Conservation (phyloP, 208 protist species). For the Acanthamoeba comandoni region DNA sequence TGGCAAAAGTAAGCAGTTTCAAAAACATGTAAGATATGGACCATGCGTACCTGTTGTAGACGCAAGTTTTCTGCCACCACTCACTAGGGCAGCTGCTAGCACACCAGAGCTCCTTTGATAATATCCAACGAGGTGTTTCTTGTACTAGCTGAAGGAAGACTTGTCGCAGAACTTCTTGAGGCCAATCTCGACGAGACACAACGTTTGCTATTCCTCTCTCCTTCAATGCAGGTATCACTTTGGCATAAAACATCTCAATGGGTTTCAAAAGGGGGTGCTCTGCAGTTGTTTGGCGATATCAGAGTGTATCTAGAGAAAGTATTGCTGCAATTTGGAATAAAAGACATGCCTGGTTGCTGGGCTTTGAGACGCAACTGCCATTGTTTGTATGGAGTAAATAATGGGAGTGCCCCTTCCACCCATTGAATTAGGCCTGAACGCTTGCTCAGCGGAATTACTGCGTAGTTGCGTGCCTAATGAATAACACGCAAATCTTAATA, state of each 20-base stretch:
- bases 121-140: constrained; percentile 76
- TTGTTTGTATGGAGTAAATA: constrained; percentile 80
- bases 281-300: background rate
- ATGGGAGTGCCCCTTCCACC: constrained; percentile 82
- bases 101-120: constrained; percentile 44
- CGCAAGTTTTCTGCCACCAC: constrained; percentile 63
- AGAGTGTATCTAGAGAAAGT: background rate
- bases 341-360: background rate
- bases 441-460: constrained; percentile 84
- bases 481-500: constrained; percentile 20
- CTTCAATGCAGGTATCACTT: constrained; percentile 76
- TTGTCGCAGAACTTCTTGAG: constrained; percentile 67
- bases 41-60: constrained; percentile 37
- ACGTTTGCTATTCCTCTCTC: constrained; percentile 62
- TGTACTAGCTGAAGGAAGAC: constrained; percentile 68
- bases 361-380: constrained; percentile 74
- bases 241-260: constrained; percentile 78
- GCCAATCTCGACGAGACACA: constrained; percentile 79
- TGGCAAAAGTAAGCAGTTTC: constrained; percentile 43
- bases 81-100: constrained; percentile 26
- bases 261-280: constrained; percentile 62
- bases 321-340: background rate
- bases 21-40: background rate
- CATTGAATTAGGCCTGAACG: constrained; percentile 86
- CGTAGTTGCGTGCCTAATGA: constrained; percentile 79